Evolutionary conservation across 805 yeast species (phyloP).

Genomic region (Kazachstania bromeliacearum): DNA sequence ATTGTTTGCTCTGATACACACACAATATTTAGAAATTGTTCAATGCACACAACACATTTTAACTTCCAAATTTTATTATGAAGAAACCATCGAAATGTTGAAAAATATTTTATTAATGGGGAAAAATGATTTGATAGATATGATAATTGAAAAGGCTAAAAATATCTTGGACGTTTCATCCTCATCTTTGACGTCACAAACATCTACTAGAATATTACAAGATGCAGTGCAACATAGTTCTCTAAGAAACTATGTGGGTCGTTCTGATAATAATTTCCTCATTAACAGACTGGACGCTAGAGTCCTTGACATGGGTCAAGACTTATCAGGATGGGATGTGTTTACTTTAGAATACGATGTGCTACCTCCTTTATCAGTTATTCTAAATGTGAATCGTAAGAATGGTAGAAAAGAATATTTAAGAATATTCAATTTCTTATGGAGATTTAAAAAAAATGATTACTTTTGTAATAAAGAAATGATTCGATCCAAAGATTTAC

Average conservation of each 20-base stretch:
- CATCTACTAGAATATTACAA: conserved; percentile 52
- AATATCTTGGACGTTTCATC: conserved; percentile 52
- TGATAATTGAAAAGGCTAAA: conserved; percentile 47
- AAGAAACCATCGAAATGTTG: conserved; percentile 48
- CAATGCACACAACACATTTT: conserved; percentile 43
- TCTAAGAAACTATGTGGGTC: conserved; percentile 31
- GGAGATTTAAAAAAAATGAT: conserved; percentile 63
- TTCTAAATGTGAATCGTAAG: conserved; percentile 42
- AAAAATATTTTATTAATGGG: conserved; percentile 62
- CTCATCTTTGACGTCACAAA: conserved; percentile 50
- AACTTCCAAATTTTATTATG: conserved; percentile 39
- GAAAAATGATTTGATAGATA: conserved; percentile 73
- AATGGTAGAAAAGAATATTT: conserved; percentile 51
- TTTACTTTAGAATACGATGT: conserved; percentile 74
- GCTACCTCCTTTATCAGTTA: conserved; percentile 42
- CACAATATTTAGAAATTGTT: conserved; percentile 44
- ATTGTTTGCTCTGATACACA: conserved; percentile 31
- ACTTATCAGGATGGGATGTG: conserved; percentile 82
- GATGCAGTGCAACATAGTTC: conserved; percentile 54
- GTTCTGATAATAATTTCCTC: conserved; percentile 31
- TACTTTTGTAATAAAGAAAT: conserved; percentile 42
- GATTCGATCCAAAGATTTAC: conserved; percentile 32
- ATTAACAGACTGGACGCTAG: conserved; percentile 69
- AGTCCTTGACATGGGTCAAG: conserved; percentile 61
- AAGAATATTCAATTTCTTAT: conserved; percentile 73